These are phyloP conservation scores for Hymenoscyphus infarciens DNA, from an alignment of 2,329 filamentous ascomycete genomes.

Conservation along the genomic window DNA sequence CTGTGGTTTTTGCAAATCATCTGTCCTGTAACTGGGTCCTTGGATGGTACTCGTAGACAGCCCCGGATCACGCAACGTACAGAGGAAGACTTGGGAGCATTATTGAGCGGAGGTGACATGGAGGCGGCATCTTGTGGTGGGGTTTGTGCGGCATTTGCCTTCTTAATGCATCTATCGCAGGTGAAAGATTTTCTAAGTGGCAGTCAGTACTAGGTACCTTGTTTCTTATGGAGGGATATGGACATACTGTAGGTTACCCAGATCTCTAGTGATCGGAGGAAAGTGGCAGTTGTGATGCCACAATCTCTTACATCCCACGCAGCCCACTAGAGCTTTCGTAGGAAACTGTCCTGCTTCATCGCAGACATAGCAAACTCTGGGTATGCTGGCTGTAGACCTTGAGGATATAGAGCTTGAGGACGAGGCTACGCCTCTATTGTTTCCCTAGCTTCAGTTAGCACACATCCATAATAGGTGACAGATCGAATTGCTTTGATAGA, in stretches of 20 bases:
- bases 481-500: neutral
- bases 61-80: neutral
- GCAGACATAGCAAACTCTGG: slow-evolving; percentile 25
- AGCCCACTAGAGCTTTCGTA: slow-evolving; percentile 21
- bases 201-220: neutral
- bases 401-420: slow-evolving; percentile 26
- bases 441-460: neutral
- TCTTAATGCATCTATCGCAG: neutral
- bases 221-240: neutral
- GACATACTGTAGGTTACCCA: neutral
- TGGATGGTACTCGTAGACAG: neutral
- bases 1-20: neutral
- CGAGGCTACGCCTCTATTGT: slow-evolving; percentile 16
- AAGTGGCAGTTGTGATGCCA: slow-evolving; percentile 25
- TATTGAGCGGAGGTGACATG: neutral
- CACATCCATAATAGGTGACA: neutral
- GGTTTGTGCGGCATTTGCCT: neutral
- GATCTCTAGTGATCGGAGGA: slow-evolving; percentile 17
- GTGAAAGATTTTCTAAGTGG: neutral
- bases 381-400: slow-evolving; percentile 21
- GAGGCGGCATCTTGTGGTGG: neutral
- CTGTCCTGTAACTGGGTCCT: neutral
- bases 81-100: neutral
- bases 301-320: slow-evolving; percentile 20
- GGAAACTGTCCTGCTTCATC: slow-evolving; percentile 13